These are phyloP conservation scores for Amaranthus palmeri DNA, from an alignment of 148 eudicot species.

Conservation along the genomic window DNA sequence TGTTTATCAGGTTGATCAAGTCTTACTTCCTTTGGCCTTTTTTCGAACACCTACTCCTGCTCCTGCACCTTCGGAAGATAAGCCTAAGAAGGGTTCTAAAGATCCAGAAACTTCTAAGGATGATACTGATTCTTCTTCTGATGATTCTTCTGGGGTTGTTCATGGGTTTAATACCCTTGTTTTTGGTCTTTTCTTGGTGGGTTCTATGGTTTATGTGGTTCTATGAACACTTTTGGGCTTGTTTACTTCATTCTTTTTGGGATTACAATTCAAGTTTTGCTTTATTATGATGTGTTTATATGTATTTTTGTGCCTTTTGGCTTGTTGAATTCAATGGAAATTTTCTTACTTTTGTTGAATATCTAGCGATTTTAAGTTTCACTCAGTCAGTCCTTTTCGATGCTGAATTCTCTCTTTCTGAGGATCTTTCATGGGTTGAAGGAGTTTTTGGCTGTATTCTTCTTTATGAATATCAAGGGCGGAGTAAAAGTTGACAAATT, in stretches of 20 bases:
- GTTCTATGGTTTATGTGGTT: conserved; percentile 13
- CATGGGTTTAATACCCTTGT: conserved; percentile 28
- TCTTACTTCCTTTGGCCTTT: conserved; percentile 62
- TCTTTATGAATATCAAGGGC: too few species aligned
- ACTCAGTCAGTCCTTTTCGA: too few species aligned
- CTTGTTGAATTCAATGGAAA: conserved; percentile 19
- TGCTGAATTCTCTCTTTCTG: too few species aligned
- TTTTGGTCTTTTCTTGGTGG: conserved; percentile 21
- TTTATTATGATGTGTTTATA: conserved; percentile 17
- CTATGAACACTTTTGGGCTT: conserved; percentile 13
- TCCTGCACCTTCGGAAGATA: conserved; percentile 46
- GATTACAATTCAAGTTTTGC: conserved; percentile 26
- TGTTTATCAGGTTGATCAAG: conserved; percentile 84
- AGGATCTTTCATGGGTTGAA: too few species aligned
- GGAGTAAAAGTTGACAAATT: too few species aligned
- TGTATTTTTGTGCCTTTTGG: conserved; percentile 13
- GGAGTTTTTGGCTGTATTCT: too few species aligned
- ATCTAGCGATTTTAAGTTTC: too few species aligned
- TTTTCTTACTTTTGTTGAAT: conserved; percentile 2
- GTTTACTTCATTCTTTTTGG: conserved; percentile 10
- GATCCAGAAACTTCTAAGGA: conserved; percentile 25
- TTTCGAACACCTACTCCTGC: conserved; percentile 61
- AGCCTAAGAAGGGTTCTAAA: conserved; percentile 39
- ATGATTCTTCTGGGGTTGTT: conserved; percentile 35
- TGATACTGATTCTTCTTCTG: conserved; percentile 19